Percentiles rank a stretch among this genome's conserved stretches.
These are phyloP conservation scores for Aegilops sharonensis DNA, from an alignment of 176 grass and related monocot species.

Conservation along the genomic window DNA sequence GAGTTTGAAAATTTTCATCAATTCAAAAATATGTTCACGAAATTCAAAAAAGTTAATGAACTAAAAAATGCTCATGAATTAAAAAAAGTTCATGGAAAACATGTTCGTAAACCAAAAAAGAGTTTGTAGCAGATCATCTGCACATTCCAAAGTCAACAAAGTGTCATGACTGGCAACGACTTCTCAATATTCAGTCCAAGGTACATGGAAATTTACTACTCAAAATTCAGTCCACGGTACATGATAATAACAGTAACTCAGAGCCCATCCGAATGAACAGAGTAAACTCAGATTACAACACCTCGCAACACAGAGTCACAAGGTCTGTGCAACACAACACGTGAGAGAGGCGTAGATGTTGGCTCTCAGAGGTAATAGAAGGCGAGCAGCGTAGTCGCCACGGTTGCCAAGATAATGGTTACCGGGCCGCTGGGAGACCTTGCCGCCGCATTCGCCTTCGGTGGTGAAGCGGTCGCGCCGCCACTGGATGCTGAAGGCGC, in stretches of 20 bases:
- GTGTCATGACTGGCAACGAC: background rate
- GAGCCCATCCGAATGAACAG: background rate
- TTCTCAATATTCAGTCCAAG: no score
- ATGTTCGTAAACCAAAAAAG: no score
- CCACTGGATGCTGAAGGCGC: constrained; percentile 22
- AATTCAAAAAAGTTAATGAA: no score
- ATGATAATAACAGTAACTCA: background rate
- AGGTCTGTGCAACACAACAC: background rate
- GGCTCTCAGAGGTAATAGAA: constrained; percentile 23
- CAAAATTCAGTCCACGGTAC: no score
- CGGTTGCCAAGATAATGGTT: background rate
- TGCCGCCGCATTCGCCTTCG: background rate
- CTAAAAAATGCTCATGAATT: no score
- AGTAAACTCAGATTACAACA: background rate
- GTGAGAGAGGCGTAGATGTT: background rate
- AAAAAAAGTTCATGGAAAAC: no score
- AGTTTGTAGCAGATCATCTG: background rate
- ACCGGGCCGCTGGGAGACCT: background rate
- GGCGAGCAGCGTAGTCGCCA: constrained; percentile 16
- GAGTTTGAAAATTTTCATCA: no score
- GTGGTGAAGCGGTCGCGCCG: background rate
- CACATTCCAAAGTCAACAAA: background rate
- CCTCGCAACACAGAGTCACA: background rate
- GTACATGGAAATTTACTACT: no score
- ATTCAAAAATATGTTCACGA: no score